Conservation (phyloP, 2,329 filamentous ascomycete species). For the Neonectria sp. region DNA sequence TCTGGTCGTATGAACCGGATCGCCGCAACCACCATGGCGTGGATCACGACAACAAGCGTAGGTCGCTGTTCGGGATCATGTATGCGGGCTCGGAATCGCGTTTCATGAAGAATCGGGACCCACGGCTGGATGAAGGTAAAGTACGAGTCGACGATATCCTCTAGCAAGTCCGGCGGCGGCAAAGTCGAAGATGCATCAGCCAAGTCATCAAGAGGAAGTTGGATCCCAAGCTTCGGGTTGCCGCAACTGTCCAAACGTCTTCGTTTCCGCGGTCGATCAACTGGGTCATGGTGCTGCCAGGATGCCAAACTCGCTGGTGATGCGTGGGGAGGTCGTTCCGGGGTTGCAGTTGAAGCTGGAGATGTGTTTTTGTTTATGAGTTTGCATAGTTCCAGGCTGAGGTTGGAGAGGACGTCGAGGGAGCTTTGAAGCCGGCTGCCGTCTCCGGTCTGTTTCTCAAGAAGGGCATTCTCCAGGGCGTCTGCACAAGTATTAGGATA, state of each 20-base stretch:
- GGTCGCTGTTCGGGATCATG: conserved; percentile 38
- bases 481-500: conserved; percentile 7
- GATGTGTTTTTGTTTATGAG: conserved; percentile 10
- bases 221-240: conserved; percentile 40
- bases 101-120: conserved; percentile 42
- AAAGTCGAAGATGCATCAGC: conserved; percentile 24
- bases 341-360: neutral
- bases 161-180: conserved; percentile 35
- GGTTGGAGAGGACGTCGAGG: conserved; percentile 17
- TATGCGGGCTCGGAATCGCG: conserved; percentile 38
- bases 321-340: conserved; percentile 2
- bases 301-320: conserved; percentile 10
- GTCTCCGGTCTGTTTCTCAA: conserved; percentile 20
- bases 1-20: conserved; percentile 34
- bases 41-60: conserved; percentile 28
- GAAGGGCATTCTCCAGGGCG: conserved; percentile 13
- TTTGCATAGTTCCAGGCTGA: conserved; percentile 20
- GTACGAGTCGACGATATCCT: conserved; percentile 41
- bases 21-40: conserved; percentile 42
- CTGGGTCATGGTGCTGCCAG: neutral
- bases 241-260: conserved; percentile 41
- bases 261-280: conserved; percentile 32
- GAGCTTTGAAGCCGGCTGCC: conserved; percentile 12
- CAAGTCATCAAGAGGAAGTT: conserved; percentile 33
- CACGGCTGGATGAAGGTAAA: conserved; percentile 41